Evolutionary conservation across 257 asterid species (phyloP), one percentile per base, ranked within the genome.

Genomic region (Scutellaria galericulata): DNA sequence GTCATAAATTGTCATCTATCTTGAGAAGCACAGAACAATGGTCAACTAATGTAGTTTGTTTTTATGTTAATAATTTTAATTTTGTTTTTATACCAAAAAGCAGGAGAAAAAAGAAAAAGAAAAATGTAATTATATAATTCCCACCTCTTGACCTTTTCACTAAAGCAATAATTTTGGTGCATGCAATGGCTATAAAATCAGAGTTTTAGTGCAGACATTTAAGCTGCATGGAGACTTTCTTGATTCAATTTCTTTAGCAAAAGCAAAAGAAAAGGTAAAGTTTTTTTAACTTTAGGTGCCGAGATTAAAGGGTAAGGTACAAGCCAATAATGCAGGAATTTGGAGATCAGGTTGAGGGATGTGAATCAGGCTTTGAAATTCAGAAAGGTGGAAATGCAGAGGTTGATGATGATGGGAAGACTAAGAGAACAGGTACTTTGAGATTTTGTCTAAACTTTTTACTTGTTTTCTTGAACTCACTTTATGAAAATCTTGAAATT

Each of bases 391-490:
- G 67, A 61, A 54, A 46, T 84, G 66, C 63, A 75, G 78, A 56
- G 66, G 6, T 82, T 9, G 91, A 86, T 78, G 91, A 84, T 78
- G 91, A 86, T 84, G 86, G 87, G 27, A 86, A 77, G 84, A 72
- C 83, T 15, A 80, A 37, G 53, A 83, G 91, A 57, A 84, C 82
- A 68, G 87, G 91, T 84, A 64, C 13, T 14, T 37, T 39, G 1
- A 2, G 9, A 12, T 6, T 15, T 61, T 61, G 1, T 39, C 9
- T 7, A 5, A 44, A 5, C 5, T 8, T 64, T 5, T 68, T 53
- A 5, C 3, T 55, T 54, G 1, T 48, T 64, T 37, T 71, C 13
- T 45, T 55, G 53, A 31, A 2, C 11, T 9, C n/a, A 31, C 68
- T 75, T 52, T 56, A 35, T 74, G 22, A 51, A 39, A 46, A 66